A percentile compares a stretch with the other conserved stretches of the same genome.
These are phyloP conservation scores for Rhizopus sp. DNA, from an alignment of 371 early-diverging fungal genomes.

Conservation along the genomic window DNA sequence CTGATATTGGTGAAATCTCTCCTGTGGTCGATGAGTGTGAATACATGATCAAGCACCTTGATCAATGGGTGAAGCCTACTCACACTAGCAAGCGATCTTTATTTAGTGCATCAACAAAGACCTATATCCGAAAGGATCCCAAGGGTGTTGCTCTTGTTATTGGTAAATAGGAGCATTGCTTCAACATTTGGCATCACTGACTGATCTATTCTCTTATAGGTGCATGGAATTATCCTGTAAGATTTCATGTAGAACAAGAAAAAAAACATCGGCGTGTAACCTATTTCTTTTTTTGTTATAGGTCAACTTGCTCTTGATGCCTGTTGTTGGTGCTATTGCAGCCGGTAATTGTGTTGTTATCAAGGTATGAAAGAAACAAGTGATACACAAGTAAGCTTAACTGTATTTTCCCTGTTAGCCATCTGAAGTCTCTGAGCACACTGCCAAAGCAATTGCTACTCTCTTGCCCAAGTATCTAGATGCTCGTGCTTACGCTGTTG, in stretches of 20 bases:
- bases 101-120: conserved; percentile 44
- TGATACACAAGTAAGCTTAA: neutral
- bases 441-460: conserved; percentile 60
- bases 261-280: neutral
- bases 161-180: conserved; percentile 34
- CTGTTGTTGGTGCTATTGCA: conserved; percentile 87
- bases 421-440: conserved; percentile 79
- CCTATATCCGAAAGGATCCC: conserved; percentile 64
- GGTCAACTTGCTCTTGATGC: conserved; percentile 66
- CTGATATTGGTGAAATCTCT: conserved; percentile 60
- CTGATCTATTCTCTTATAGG: conserved; percentile 21
- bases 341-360: conserved; percentile 87
- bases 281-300: conserved; percentile 9
- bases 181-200: neutral
- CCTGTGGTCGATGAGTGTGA: conserved; percentile 71
- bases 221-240: conserved; percentile 93
- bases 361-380: conserved; percentile 53
- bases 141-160: conserved; percentile 78
- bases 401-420: conserved; percentile 47
- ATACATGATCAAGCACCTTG: conserved; percentile 49
- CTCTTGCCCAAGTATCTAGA: conserved; percentile 81
- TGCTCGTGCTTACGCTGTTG: conserved; percentile 58
- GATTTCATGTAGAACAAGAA: neutral
- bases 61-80: conserved; percentile 34
- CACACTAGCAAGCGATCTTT: conserved; percentile 31